Evolutionary conservation across 768 basidiomycete genomes (phyloP), one percentile per base, ranked within the genome.

Genomic region (Podaxis sp.): DNA sequence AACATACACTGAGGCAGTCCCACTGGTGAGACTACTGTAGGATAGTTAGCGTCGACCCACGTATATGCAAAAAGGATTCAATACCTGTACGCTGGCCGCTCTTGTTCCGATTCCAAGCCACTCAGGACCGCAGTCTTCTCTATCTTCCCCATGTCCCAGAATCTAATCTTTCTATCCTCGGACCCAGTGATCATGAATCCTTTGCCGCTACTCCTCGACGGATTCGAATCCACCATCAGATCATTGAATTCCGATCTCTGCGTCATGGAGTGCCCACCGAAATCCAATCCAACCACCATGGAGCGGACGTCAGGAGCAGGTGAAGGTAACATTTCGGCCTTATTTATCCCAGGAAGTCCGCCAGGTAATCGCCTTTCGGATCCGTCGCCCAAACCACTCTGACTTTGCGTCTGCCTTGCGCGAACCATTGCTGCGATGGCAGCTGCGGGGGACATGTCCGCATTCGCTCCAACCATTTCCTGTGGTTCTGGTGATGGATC

Each of bases 141-240:
- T 27, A 88, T 72, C 66, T 82, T 85, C 7, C 79, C 84, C 62
- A 97, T 71, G 73, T 98, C 95, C 95, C 94, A 98, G 65, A 93
- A 79, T 25, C 94, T 82, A 43, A 99, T 80, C 67, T 87, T 89
- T 54, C 89, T 83, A 74, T 99, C 97, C 67, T 96, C 93, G 0
- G 95, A 96, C 1, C 93, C 96, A 24, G 85, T 94, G 29, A 98
- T 75, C 73, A 96, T 80, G 72, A 88, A 98, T 0, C 91, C 93
- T 37, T 83, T 78, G 24, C 76, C 75, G 25, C 70, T 65, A 36
- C 77, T 75, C 22, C 80, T 76, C n/a, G 74, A 73, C 29, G 43
- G 68, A 38, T 72, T 73, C 24, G 76, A 68, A 51, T 83, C 83
- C 29, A 66, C 73, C 27, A 69, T 72, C 40, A 80, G 64, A 46